Evolutionary conservation across 2,329 filamentous ascomycete genomes (phyloP), one percentile per base, ranked within the genome.

Genomic region (Fusarium azukiicola): DNA sequence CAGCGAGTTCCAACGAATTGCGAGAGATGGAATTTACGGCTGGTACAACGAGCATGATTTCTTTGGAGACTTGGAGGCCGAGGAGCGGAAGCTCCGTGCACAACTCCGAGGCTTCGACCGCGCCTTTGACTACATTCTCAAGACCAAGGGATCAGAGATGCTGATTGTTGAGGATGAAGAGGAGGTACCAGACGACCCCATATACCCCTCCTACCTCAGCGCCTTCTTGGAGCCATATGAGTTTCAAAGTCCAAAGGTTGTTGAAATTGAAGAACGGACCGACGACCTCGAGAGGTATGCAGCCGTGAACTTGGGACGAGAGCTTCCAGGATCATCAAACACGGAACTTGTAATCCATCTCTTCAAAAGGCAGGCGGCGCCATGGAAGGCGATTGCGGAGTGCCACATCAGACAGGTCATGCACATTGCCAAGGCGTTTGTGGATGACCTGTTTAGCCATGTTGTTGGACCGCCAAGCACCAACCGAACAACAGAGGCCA

Each of bases 311-410:
- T 88, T 87, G 70, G 89, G 89, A 2, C 83, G 73, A 2, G 88
- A 89, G 63, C 87, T 90, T 27, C 87, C 88, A 0, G 88, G 88
- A 1, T 83, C 83, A 0, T 80, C 85, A 1, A 90, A 88, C 50
- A 81, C 81, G 19, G 83, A 86, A 0, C 81, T 90, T 7, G 86
- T 83, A 0, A 80, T 88, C 6, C 81, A 87, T 44, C 77, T 90
- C 3, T 90, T 91, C 77, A 84, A 85, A 38, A 80, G 82, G 12
- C 87, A 90, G 44, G 80, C 87, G 0, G 56, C 74, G 9, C 87
- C 87, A 0, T 91, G 89, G 90, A 80, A 84, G 13, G 38, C 12
- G 0, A 88, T 91, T 36, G 84, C 89, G 2, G 69, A 82, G 27
- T 78, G 77, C 5, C 88, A 91, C 71, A 32, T 90, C 10, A 61